phyloP scores from a whole-genome alignment of 2,329 filamentous ascomycete genomes.

The Sclerotinia trifoliorum region DNA sequence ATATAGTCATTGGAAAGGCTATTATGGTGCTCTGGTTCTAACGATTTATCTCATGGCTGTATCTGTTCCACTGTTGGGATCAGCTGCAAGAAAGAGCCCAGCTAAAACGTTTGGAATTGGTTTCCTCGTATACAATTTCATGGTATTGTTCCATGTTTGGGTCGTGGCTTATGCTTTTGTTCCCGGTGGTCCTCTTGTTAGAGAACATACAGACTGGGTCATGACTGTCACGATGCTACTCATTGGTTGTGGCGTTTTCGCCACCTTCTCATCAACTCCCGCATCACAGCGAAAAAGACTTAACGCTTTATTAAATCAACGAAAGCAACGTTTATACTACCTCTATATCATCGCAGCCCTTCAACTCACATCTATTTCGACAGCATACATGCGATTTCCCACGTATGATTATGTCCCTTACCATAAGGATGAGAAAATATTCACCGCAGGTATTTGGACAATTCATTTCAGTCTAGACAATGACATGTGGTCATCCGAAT shows the following conservation, averaged over 20 bases:
- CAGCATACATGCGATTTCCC: constrained; percentile 89
- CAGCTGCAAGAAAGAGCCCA: constrained; percentile 74
- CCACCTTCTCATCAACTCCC: constrained; percentile 51
- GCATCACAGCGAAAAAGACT: constrained; percentile 39
- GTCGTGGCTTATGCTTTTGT: constrained; percentile 98
- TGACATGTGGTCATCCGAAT: constrained; percentile 97
- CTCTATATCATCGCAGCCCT: constrained; percentile 70
- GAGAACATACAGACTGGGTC: constrained; percentile 94
- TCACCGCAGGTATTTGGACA: constrained; percentile 97
- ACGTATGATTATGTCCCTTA: constrained; percentile 89
- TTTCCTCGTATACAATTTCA: constrained; percentile 87
- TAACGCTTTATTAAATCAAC: constrained; percentile 46
- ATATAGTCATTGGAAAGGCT: constrained; percentile 82
- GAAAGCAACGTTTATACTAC: constrained; percentile 60
- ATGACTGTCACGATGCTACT: constrained; percentile 83
- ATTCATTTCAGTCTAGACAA: constrained; percentile 98
- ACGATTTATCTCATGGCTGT: constrained; percentile 81
- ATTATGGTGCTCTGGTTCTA: constrained; percentile 74
- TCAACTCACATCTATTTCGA: constrained; percentile 75
- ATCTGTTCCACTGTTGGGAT: constrained; percentile 70
- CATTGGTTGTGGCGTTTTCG: constrained; percentile 82
- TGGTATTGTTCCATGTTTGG: constrained; percentile 98
- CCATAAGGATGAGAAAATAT: constrained; percentile 79
- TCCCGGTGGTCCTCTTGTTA: constrained; percentile 85
- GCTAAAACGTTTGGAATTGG: constrained; percentile 81